These are phyloP conservation scores for Phytopythium chamaehyphon DNA, from an alignment of 352 stramenopile species.

Conservation along the genomic window DNA sequence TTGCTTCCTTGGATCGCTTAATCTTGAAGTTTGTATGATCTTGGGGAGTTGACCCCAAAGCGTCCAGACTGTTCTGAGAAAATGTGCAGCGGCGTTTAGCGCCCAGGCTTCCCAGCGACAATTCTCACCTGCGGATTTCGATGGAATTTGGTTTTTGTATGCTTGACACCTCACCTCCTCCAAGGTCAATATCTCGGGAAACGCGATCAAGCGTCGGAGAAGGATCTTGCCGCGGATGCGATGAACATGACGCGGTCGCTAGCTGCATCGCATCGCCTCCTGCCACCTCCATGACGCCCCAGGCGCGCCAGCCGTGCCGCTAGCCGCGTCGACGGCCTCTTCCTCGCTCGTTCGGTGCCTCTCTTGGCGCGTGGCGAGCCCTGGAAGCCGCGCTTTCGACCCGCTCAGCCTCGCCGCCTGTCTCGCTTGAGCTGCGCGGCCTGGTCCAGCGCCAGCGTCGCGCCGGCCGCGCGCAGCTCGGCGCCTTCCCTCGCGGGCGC, in stretches of 20 bases:
- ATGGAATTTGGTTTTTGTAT: too few relatives aligned
- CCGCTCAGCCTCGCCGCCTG: neutral
- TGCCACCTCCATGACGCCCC: too few relatives aligned
- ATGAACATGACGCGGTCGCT: too few relatives aligned
- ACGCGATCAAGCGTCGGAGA: neutral
- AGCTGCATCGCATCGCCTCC: neutral
- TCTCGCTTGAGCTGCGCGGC: constrained; percentile 20
- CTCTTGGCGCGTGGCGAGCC: neutral
- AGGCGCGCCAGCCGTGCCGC: too few relatives aligned
- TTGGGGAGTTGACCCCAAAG: neutral
- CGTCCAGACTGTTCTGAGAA: constrained; percentile 6
- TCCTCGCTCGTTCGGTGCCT: neutral
- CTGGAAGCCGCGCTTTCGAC: neutral
- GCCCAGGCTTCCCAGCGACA: neutral
- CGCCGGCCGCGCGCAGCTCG: constrained; percentile 19
- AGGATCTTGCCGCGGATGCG: neutral
- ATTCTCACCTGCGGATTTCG: neutral
- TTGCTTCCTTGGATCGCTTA: neutral
- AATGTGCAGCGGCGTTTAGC: constrained; percentile 1
- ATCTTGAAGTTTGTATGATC: neutral
- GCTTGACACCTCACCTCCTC: neutral
- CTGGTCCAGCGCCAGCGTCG: constrained; percentile 15
- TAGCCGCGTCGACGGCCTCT: too few relatives aligned
- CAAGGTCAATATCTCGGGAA: neutral
- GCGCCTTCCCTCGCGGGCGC: constrained; percentile 15